Evolutionary conservation across 306 rosid species (phyloP).

Genomic region (Rosa chinensis): DNA sequence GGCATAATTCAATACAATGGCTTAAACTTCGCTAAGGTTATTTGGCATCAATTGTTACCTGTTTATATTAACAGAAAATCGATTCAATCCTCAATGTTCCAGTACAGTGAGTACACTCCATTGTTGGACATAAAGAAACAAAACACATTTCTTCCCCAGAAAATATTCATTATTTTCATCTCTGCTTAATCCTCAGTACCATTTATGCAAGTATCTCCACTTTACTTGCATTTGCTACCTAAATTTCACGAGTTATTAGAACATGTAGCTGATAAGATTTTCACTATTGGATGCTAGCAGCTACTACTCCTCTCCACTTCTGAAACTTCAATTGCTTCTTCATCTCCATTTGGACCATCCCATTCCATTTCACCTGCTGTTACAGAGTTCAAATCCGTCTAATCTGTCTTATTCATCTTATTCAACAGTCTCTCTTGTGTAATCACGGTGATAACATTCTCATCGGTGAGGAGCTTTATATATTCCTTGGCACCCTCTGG

Average conservation of each 20-base stretch:
- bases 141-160: neutral
- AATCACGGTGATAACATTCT: constrained; percentile 2
- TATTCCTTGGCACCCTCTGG: constrained; percentile 21
- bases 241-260: neutral
- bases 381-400: constrained; percentile 3
- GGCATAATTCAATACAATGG: no score
- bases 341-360: neutral
- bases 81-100: neutral
- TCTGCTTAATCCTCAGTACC: no score
- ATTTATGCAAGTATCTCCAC: neutral
- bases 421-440: constrained; percentile 14
- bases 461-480: constrained; percentile 10
- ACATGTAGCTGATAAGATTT: neutral
- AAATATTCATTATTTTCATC: neutral
- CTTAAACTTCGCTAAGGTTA: no score
- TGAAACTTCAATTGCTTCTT: constrained; percentile 12
- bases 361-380: constrained; percentile 1
- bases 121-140: neutral
- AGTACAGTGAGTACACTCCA: no score
- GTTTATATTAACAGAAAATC: neutral
- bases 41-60: neutral
- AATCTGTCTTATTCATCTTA: neutral
- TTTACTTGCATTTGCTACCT: neutral
- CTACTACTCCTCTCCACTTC: neutral
- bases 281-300: neutral